Evolutionary conservation across 495 filamentous ascomycete species (phyloP), one percentile per base, ranked within the genome.

Genomic region (Podospora comata): DNA sequence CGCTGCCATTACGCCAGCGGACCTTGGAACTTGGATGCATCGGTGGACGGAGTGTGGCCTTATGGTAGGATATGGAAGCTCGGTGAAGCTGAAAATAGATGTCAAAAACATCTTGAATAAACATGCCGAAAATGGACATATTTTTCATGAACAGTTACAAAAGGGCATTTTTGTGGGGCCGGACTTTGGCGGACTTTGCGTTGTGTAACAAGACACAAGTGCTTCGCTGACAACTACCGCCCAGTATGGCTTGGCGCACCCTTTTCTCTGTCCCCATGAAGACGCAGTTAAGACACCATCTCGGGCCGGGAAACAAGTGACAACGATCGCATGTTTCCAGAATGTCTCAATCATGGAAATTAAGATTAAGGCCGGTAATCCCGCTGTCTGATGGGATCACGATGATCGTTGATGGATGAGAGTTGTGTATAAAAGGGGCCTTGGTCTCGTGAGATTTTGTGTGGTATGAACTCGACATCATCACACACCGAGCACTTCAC

Each of bases 1-100:
- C 55, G 55, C 55, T 58, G 55, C 55, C 55, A 58, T 58, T 58
- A 58, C 55, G 55, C 55, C 55, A 58, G 55, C 55, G 55, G 55
- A 58, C 55, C 55, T 58, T 58, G 19, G 53, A 20, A 20, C 15
- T 57, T 57, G 6, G 54, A 57, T 57, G 16, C 18, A n/a, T 13
- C 20, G 5, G 15, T 26, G 19, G 19, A 26, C 23, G 1, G 18
- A 2, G 2, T 58, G 5, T 6, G 39, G 39, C 39, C 13, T 48
- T 48, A 48, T 48, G 9, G 18, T 16, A 13, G 34, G 34, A 11
- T 4, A 5, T 5, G 39, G 0, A 6, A 13, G 13, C 39, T 39
- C 23, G 34, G 0, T 39, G 15, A 16, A 48, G 2, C 39, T 48
- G 9, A 11, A 48, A 48, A 48, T 48, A 13, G 39, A 48, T 26